Conservation (phyloP, 2,329 filamentous ascomycete species). For the Helicocarpus griseus region DNA sequence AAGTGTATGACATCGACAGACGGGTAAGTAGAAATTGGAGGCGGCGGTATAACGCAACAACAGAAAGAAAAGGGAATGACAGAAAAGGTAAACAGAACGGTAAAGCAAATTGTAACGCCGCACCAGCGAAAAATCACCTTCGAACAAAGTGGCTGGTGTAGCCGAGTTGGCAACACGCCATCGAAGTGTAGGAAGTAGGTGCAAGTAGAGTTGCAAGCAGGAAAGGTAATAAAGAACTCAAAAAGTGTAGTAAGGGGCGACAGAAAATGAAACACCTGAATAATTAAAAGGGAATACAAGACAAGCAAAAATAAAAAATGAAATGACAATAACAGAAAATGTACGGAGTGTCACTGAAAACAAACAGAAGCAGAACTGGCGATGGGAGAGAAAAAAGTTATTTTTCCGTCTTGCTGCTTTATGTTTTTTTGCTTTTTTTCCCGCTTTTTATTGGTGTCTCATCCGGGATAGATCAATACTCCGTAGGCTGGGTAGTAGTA, state of each 20-base stretch:
- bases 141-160: not conserved
- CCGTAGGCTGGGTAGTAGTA: not conserved
- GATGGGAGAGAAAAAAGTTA: too few species aligned
- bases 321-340: not conserved
- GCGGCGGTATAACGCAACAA: not conserved
- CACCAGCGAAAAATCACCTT: not conserved
- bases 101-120: not conserved
- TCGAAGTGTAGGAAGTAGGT: not conserved
- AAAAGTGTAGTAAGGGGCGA: not conserved
- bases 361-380: not conserved
- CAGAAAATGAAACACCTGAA: not conserved
- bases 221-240: not conserved
- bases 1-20: not conserved
- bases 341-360: not conserved
- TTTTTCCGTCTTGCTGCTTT: too few species aligned
- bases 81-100: not conserved
- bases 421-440: too few species aligned
- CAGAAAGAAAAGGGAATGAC: not conserved
- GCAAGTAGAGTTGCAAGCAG: not conserved
- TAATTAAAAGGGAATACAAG: not conserved
- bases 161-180: not conserved
- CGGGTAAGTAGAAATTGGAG: not conserved
- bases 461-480: not conserved
- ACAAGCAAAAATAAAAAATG: too few species aligned
- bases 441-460: too few species aligned